Evolutionary conservation across 129 eudicot genomes (phyloP), one percentile per base, ranked within the genome.

Genomic region (Tagetes erecta): DNA sequence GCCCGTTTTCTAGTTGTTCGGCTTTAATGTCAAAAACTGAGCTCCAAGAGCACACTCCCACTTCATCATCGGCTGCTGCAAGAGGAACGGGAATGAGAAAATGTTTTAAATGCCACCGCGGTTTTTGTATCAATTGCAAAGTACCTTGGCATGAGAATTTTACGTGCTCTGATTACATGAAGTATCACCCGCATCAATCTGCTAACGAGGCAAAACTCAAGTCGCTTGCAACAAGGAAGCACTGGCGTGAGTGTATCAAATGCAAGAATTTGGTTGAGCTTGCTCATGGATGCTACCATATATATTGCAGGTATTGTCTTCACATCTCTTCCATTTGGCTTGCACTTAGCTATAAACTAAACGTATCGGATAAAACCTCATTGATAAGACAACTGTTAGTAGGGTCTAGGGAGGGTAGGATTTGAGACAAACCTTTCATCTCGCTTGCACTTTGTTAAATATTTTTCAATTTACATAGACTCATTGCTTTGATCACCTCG

Each of bases 1-100:
- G 97, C 42, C 95, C 97, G 1, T 78, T 75, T 74, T 85, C 95
- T 13, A 72, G n/a, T 42, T 91, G 97, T 74, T 91, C 97, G 3
- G 51, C 79, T 51, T 64, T 91, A 41, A 86, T 91, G 88, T 86
- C 92, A 1, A 88, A 57, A 79, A 44, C 71, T 20, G 86, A 91
- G 75, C 66, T 86, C 10, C 78, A 57, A 65, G 77, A 76, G 34
- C 47, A 44, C 40, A 74, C 55, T 39, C 79, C 69, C 40, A 50
- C 71, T 40, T 66, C 73, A 39, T 59, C 71, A 6, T 62, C 50
- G 8, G 42, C 36, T 67, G 67, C 39, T 64, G 77, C 8, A 30
- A 49, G 2, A 66, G 60, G 51, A 42, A 53, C 67, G 30, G 77
- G 78, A 41, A 76, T 68, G 64, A 68, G 81, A 68, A 82, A 42